Evolutionary conservation across 805 yeast genomes (phyloP), one percentile per base, ranked within the genome.

Genomic region (Alloascoidea africana): DNA sequence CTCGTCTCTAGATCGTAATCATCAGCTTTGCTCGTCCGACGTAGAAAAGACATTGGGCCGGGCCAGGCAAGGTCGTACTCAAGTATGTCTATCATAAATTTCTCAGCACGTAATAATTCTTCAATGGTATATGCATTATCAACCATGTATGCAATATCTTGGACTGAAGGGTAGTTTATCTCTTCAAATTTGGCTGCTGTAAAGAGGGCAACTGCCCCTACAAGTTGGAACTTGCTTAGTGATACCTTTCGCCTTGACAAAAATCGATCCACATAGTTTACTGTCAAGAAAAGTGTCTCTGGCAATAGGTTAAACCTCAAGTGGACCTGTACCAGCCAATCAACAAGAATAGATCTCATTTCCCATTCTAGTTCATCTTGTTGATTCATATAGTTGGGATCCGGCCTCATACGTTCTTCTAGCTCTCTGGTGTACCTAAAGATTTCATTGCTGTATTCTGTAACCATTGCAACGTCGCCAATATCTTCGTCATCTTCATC

Each of bases 11-110:
- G 76, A 54, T 91, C 96, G 57, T 89, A 89, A 53, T 86, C 93
- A 58, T 89, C 98, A 5, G 97, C 97, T 60, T 89, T 91, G 43
- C 94, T 80, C 2, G 91, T 82, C 49, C 96, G 74, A 56, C 97
- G 72, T 44, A 89, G 64, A 52, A 89, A 89, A 27, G 94, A 81
- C 96, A 89, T 86, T 40, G 98, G 98, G 6, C 97, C 97, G 2
- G 97, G 96, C 87, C 89, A 89, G 15, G 96, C 96, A 70, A 89
- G 74, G 55, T 89, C 95, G 59, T 87, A 89, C 46, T 85, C 86
- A 45, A 89, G 69, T 36, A 86, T 78, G 50, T 83, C 89, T 50
- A 89, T 80, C 91, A 91, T 85, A 55, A 77, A 87, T 49, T 86
- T 68, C 60, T 89, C 98, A 2, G 97, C 96, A 49, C 75, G 73